A percentile compares a stretch with the other conserved stretches of the same genome.
Evolutionary conservation across 306 rosid species (phyloP).

Genomic region (Ceratonia siliqua): DNA sequence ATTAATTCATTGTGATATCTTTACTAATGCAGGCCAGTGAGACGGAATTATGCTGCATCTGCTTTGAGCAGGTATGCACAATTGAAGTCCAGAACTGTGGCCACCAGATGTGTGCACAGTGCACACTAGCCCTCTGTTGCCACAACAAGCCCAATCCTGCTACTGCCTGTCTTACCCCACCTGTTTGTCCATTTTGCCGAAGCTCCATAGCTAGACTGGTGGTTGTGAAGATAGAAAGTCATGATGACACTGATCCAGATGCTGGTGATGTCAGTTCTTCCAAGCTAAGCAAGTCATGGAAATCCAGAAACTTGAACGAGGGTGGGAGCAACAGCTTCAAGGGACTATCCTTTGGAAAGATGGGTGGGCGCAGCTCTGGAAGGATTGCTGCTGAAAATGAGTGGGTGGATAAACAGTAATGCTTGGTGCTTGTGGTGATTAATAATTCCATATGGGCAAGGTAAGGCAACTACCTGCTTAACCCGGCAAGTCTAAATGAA

Average conservation of each 20-base stretch:
- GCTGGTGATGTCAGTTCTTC: constrained; percentile 50
- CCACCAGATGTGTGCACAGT: constrained; percentile 97
- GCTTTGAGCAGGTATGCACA: constrained; percentile 90
- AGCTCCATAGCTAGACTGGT: constrained; percentile 62
- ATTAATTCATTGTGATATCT: background rate
- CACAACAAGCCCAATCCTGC: constrained; percentile 85
- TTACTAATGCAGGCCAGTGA: constrained; percentile 73
- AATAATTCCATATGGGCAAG: constrained; percentile 32
- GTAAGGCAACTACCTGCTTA: constrained; percentile 29
- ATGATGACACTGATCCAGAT: constrained; percentile 54
- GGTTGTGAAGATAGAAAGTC: constrained; percentile 54
- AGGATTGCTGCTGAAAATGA: constrained; percentile 67
- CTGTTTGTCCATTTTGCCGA: constrained; percentile 94
- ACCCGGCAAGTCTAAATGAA: constrained; percentile 30
- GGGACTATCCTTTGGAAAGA: constrained; percentile 76
- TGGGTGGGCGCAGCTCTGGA: constrained; percentile 69
- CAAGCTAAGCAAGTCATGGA: constrained; percentile 65
- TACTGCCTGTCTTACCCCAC: constrained; percentile 65
- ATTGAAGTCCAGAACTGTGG: constrained; percentile 88
- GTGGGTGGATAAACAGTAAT: constrained; percentile 66
- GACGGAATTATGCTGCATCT: constrained; percentile 82
- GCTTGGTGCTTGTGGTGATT: constrained; percentile 22
- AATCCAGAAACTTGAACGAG: constrained; percentile 66
- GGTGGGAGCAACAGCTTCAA: constrained; percentile 86
- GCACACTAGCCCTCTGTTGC: constrained; percentile 92